A percentile compares a stretch with the other conserved stretches of the same genome.
Evolutionary conservation across 2,329 filamentous ascomycete species (phyloP).

Genomic region (Furcasterigmium furcatum): DNA sequence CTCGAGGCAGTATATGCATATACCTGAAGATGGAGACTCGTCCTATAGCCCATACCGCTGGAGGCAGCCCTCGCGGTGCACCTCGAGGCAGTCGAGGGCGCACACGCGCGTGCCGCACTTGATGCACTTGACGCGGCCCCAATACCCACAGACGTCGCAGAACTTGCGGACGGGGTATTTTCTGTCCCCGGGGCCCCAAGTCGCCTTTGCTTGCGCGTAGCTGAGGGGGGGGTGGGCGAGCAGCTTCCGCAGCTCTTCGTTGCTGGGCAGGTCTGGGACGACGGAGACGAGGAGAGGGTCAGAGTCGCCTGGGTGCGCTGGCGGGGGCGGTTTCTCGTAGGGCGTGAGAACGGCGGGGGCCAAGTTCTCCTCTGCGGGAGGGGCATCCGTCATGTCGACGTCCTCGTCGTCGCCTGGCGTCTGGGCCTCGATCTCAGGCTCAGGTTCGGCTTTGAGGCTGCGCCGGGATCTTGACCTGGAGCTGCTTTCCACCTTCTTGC

Average conservation of each 20-base stretch:
- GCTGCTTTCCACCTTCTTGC: not conserved
- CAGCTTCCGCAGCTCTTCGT: constrained; percentile 61
- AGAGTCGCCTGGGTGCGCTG: constrained; percentile 43
- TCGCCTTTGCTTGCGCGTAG: constrained; percentile 61
- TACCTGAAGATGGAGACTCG: too few relatives aligned
- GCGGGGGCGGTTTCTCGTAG: constrained; percentile 25
- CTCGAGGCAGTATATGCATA: too few relatives aligned
- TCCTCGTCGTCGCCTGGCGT: constrained; percentile 18
- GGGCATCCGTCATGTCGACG: constrained; percentile 31
- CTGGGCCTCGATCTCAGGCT: constrained; percentile 1
- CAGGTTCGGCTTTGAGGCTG: constrained; percentile 8
- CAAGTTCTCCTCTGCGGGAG: not conserved
- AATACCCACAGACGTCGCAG: constrained; percentile 80
- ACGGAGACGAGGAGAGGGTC: constrained; percentile 57
- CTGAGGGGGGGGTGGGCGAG: constrained; percentile 62
- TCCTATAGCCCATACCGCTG: constrained; percentile 58
- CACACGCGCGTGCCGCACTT: constrained; percentile 79
- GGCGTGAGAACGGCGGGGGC: constrained; percentile 26
- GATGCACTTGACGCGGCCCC: constrained; percentile 72
- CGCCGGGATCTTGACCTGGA: not conserved
- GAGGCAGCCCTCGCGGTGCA: constrained; percentile 70
- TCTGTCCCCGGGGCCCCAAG: constrained; percentile 34
- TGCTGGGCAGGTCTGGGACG: constrained; percentile 55
- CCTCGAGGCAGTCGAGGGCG: constrained; percentile 69
- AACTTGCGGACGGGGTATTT: constrained; percentile 61